Conservation (phyloP, 495 filamentous ascomycete species). For the Hypomontagnella submonticulosa region DNA sequence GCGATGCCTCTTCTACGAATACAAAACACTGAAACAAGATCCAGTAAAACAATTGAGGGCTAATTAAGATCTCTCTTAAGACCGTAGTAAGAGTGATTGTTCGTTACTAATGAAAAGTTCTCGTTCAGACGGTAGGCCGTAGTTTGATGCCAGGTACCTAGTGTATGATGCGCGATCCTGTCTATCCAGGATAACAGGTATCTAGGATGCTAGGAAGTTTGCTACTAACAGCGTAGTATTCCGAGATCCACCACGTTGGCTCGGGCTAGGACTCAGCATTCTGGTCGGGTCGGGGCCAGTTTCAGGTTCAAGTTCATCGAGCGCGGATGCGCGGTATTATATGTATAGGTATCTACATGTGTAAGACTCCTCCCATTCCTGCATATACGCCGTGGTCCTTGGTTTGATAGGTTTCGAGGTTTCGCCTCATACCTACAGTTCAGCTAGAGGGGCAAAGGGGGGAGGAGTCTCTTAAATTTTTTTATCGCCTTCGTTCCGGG, state of each 20-base stretch:
- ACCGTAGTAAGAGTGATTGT: not conserved
- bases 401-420: not conserved
- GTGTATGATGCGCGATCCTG: not conserved
- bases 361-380: constrained; percentile 9
- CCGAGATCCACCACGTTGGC: constrained; percentile 23
- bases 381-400: not conserved
- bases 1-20: constrained; percentile 3
- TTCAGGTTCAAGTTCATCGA: not conserved
- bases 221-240: constrained; percentile 25
- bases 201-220: not conserved
- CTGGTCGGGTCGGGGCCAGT: not conserved
- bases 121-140: not conserved
- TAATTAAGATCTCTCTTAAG: not conserved
- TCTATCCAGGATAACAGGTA: no score
- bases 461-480: no score
- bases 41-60: not conserved
- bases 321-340: not conserved
- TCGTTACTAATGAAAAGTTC: not conserved
- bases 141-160: not conserved
- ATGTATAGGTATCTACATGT: not conserved
- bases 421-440: constrained; percentile 15
- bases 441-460: constrained; percentile 9
- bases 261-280: constrained; percentile 1
- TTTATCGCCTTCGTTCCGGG: not conserved
- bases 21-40: not conserved